A percentile compares a stretch with the other conserved stretches of the same genome.
Conservation (phyloP, 768 basidiomycete species). For the Boletus subcaerulescens region DNA sequence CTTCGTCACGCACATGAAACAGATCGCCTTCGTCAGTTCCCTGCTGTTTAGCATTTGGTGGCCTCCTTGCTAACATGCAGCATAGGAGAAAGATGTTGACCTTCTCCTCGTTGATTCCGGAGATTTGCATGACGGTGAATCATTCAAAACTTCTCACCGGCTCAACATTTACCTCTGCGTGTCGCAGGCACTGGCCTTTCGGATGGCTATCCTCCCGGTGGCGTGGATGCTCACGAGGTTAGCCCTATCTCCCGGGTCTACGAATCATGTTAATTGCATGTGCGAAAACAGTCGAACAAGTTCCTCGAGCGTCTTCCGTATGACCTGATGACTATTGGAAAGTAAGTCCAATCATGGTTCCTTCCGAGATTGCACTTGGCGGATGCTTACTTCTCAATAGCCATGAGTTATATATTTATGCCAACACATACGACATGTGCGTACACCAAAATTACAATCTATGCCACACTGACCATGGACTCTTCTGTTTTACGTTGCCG, state of each 20-base stretch:
- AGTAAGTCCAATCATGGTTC: constrained; percentile 43
- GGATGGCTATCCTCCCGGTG: constrained; percentile 69
- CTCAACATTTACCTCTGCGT: neutral
- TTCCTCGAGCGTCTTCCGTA: constrained; percentile 74
- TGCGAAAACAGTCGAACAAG: constrained; percentile 55
- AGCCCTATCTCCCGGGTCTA: constrained; percentile 10
- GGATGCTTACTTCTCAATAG: constrained; percentile 31
- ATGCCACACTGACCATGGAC: constrained; percentile 2
- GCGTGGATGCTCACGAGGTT: constrained; percentile 72
- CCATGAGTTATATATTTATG: constrained; percentile 81
- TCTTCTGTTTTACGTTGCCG: neutral
- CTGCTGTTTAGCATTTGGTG: neutral
- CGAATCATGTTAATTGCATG: neutral
- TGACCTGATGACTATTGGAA: constrained; percentile 82
- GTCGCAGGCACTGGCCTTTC: constrained; percentile 69
- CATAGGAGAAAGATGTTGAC: constrained; percentile 69
- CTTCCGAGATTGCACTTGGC: too few relatives aligned
- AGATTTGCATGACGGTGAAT: constrained; percentile 66
- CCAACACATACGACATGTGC: constrained; percentile 64
- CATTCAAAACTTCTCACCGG: neutral
- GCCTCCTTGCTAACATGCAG: neutral
- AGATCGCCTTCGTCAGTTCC: constrained; percentile 53
- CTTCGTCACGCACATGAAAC: constrained; percentile 83
- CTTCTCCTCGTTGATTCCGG: constrained; percentile 80
- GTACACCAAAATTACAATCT: constrained; percentile 4